A percentile compares a stretch with the other conserved stretches of the same genome.
Evolutionary conservation across 441 rosid species (phyloP).

Genomic region (Brassica hybrid): DNA sequence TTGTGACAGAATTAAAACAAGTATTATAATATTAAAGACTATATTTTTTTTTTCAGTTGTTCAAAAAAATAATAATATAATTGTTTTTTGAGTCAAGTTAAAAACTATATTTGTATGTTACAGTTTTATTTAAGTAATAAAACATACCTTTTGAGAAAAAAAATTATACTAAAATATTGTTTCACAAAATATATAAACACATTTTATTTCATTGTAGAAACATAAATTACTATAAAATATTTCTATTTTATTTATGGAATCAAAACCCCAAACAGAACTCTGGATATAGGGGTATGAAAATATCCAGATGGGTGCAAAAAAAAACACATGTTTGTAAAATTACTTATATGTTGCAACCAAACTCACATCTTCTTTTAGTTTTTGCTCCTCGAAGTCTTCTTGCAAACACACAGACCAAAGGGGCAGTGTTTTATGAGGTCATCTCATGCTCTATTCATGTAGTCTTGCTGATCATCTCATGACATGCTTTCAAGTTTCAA

Average conservation of each 20-base stretch:
- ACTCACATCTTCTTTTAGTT: constrained; percentile 35
- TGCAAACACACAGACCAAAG: constrained; percentile 84
- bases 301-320: constrained; percentile 8
- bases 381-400: constrained; percentile 56
- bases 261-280: not conserved
- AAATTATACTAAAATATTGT: not conserved
- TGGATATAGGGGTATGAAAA: not conserved
- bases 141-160: not conserved
- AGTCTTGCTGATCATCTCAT: not conserved
- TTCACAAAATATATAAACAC: not conserved
- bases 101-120: not conserved
- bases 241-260: not conserved
- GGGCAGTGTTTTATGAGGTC: constrained; percentile 76
- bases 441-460: not conserved
- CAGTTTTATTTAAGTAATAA: not conserved
- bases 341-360: constrained; percentile 63
- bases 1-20: too few relatives aligned
- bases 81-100: too few relatives aligned
- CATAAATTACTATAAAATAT: too few relatives aligned
- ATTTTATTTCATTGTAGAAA: not conserved
- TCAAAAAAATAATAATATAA: too few relatives aligned
- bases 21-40: too few relatives aligned
- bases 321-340: constrained; percentile 19
- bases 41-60: too few relatives aligned
- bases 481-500: not conserved